Conservation (phyloP, 73 alveolate genomes). For the Uronychia binucleata region DNA sequence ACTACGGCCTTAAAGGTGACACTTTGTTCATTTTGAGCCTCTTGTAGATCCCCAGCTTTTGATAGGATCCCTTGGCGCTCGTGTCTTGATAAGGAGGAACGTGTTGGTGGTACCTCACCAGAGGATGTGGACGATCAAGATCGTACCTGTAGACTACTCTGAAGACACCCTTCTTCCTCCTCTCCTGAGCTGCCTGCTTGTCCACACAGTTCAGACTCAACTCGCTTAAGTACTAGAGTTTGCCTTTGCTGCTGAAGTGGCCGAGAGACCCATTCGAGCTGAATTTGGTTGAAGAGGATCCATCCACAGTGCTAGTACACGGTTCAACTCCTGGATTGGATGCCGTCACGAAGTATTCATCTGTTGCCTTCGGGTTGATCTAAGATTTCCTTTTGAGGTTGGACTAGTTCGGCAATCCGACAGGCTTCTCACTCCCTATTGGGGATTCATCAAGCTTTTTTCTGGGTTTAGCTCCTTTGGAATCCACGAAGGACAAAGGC, state of each 20-base stretch:
- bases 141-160: background rate
- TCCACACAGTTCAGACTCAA: background rate
- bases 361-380: background rate
- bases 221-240: background rate
- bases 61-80: background rate
- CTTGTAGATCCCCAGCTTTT: background rate
- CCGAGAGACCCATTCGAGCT: background rate
- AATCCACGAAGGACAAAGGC: background rate
- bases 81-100: background rate
- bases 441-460: background rate
- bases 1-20: background rate
- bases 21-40: background rate
- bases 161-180: background rate
- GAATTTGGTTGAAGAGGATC: background rate
- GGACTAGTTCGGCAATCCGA: background rate
- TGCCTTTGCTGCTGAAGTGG: background rate
- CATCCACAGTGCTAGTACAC: background rate
- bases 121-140: background rate
- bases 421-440: background rate
- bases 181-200: background rate
- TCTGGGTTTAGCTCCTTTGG: background rate
- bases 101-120: background rate
- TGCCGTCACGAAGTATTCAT: background rate
- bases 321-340: background rate
- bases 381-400: background rate